Evolutionary conservation across 305 asterid species (phyloP), one percentile per base, ranked within the genome.

Genomic region (Plantago coronopus): DNA sequence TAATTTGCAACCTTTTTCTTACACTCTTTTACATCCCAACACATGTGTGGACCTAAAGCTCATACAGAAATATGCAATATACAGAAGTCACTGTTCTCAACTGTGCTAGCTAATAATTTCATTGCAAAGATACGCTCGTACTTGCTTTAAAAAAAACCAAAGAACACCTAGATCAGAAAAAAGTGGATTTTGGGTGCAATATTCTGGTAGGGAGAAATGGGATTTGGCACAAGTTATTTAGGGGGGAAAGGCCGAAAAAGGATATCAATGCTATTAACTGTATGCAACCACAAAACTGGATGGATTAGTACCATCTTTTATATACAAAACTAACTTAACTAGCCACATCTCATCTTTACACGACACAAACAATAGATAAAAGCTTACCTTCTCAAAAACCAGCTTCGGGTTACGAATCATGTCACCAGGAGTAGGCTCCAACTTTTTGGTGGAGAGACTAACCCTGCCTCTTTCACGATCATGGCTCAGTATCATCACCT

Each of bases 401-500:
- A 88, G 84, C 79, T 86, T 86, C 54, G 98, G 98, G 70, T 91
- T 91, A 34, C 93, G 90, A 79, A 91, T 88, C 98, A 91, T 91
- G 86, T 88, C 98, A 66, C 98, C 96, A 54, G 98, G 95, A 42
- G 95, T 84, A 27, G 96, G 98, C 84, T 91, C 98, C 69, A 91
- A 77, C 83, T 91, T 91, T 87, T 91, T 91, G 19, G 96, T 88
- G 12, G 96, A 91, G 54, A 91, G 93, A 79, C 95, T 88, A 71
- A 91, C 95, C 37, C 98, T 75, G 17, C 96, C 98, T 66, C 98
- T 88, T 75, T 88, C 98, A 43, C 98, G 96, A 60, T 91, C 96
- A 76, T 91, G 98, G 86, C 98, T 91, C 59, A 91, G 78, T 63
- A 91, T 81, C 98, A 91, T 91, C 68, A 91, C 98, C 98, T 91